Percentiles rank a stretch among this genome's conserved stretches.
phyloP scores from a whole-genome alignment of 78 protist genomes.

The Guillardia theta region DNA sequence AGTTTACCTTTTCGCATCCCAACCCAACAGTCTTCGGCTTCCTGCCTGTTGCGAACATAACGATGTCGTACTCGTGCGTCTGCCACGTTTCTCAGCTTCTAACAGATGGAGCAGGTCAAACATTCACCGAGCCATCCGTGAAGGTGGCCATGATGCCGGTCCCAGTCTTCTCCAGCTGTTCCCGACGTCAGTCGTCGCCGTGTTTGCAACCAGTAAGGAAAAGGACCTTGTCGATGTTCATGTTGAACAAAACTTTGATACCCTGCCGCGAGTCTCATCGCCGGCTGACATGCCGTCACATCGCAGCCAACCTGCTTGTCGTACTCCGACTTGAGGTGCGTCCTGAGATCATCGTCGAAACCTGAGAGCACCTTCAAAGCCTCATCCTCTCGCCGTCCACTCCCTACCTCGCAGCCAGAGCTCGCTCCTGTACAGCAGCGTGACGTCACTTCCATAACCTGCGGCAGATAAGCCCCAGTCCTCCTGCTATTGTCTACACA shows the following conservation, averaged over 20 bases:
- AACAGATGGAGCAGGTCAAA: background rate
- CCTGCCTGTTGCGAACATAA: background rate
- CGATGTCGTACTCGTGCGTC: background rate
- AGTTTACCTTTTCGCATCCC: no score
- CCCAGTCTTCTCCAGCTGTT: background rate
- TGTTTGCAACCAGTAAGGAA: no score
- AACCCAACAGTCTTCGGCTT: no score
- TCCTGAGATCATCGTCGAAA: background rate
- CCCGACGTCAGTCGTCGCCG: no score
- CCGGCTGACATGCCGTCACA: conserved; percentile 74
- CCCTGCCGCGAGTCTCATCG: conserved; percentile 26
- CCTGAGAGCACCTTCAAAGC: background rate
- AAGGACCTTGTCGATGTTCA: background rate
- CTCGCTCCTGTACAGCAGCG: background rate
- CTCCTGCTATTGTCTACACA: background rate
- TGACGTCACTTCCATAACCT: background rate
- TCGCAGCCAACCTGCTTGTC: conserved; percentile 72
- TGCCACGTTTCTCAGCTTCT: background rate
- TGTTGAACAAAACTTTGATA: background rate
- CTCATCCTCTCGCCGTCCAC: no score
- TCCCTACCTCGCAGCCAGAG: background rate
- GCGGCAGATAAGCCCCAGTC: background rate
- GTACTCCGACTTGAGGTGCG: conserved; percentile 28
- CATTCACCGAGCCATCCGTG: background rate
- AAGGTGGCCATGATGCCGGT: conserved; percentile 1